Evolutionary conservation across 148 eudicot genomes (phyloP), one percentile per base, ranked within the genome.

Genomic region (Chenopodium formosanum): DNA sequence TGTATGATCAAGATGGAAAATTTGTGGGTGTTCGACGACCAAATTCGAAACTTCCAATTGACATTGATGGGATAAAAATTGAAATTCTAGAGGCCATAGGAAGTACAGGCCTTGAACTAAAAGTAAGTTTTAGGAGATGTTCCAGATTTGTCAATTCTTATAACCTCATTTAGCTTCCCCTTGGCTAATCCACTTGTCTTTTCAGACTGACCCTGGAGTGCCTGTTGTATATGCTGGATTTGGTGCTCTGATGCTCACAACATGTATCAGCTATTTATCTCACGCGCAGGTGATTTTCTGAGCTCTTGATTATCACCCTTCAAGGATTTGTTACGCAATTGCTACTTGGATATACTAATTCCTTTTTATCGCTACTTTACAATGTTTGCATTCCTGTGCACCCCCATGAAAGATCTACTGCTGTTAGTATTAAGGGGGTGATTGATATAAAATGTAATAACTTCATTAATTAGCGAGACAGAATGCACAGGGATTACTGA

Each of bases 181-280:
- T 83, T 37, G 19, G 66, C 70, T 83, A 75, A 82, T 67, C 34
- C n/a, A 64, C 70, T 12, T 70, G 72, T 74, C 63, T 81, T 76
- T 20, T n/a, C 92, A 94, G 97, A 95, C 90, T 83, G 99, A 95
- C 80, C 97, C 99, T 25, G 97, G 97, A 16, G 97, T 94, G 74
- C 99, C 99, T 20, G 53, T 93, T 82, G 99, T 96, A 46, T 96
- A 96, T 89, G 91, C 98, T 85, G 98, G 98, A 72, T 94, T 96
- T 87, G 99, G 99, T 76, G 89, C 90, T 85, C 87, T 96, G 22
- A 96, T 96, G 99, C 98, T 96, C 81, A 94, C 99, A 58, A 96
- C 98, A 74, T 92, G 94, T 84, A 90, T 96, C 88, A 96, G 99
- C 85, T 96, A 83, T 82, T 78, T 94, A 69, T 96, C 99, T 82